These are phyloP conservation scores for Calamus simplicifolius DNA, from an alignment of 176 grass and related monocot genomes.

Conservation along the genomic window DNA sequence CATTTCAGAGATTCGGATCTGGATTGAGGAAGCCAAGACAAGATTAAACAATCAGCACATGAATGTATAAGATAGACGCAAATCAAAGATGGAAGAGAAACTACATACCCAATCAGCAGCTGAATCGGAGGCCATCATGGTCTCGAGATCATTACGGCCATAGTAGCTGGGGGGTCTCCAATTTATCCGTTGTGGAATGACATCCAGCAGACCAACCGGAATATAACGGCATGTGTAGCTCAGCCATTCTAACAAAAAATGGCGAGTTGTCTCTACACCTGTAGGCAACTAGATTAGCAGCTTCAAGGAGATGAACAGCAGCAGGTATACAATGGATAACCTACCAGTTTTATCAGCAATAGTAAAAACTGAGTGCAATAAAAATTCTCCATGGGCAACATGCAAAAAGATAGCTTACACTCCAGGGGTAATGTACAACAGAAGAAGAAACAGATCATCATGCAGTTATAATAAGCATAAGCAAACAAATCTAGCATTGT, in stretches of 20 bases:
- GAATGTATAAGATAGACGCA: neutral
- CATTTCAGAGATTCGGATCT: constrained; percentile 94
- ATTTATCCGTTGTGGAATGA: constrained; percentile 68
- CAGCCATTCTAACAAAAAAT: constrained; percentile 94
- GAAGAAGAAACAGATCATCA: too few relatives aligned
- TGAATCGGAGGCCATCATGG: constrained; percentile 85
- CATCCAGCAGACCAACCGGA: constrained; percentile 71
- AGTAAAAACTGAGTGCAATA: too few relatives aligned
- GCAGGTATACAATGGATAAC: too few relatives aligned
- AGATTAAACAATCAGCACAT: neutral
- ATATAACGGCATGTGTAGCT: constrained; percentile 78
- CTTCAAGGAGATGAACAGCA: neutral
- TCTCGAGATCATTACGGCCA: constrained; percentile 86
- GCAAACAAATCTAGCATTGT: too few relatives aligned
- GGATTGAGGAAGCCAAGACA: neutral
- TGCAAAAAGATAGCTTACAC: too few relatives aligned
- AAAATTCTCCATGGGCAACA: too few relatives aligned
- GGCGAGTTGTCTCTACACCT: constrained; percentile 87
- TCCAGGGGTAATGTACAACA: too few relatives aligned
- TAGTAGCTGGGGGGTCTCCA: constrained; percentile 83
- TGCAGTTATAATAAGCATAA: too few relatives aligned
- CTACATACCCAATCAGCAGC: constrained; percentile 81
- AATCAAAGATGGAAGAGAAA: neutral
- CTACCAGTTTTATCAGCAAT: too few relatives aligned
- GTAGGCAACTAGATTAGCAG: neutral